Evolutionary conservation across 106 monocot genomes (phyloP).

Genomic region (Allium sativum): DNA sequence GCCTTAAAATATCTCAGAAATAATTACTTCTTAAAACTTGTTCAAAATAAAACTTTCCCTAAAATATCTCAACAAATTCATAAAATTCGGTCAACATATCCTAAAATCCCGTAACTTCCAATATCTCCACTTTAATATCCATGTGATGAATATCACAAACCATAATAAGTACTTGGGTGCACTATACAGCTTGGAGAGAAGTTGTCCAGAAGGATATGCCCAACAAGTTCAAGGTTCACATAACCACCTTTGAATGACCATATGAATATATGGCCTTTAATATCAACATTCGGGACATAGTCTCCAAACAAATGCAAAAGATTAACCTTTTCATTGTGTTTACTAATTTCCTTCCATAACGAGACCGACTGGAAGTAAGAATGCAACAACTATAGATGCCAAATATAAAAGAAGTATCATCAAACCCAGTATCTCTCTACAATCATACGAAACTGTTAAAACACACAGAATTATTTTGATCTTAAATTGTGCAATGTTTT

Average conservation of each 20-base stretch:
- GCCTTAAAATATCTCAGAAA: too few species aligned
- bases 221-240: slow-evolving; percentile 46
- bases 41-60: too few species aligned
- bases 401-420: slow-evolving; percentile 36
- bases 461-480: too few species aligned
- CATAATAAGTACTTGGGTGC: slow-evolving; percentile 98
- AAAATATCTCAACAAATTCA: too few species aligned
- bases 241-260: slow-evolving; percentile 72
- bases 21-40: too few species aligned
- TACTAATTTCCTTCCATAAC: slow-evolving; percentile 35
- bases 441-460: too few species aligned
- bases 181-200: slow-evolving; percentile 78
- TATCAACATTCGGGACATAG: slow-evolving; percentile 65
- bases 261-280: slow-evolving; percentile 72
- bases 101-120: too few species aligned
- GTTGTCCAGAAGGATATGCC: slow-evolving; percentile 54
- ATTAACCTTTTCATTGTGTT: slow-evolving; percentile 72
- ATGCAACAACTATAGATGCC: slow-evolving; percentile 17
- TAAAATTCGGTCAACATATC: too few species aligned
- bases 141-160: too few species aligned
- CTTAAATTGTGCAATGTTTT: too few species aligned
- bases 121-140: too few species aligned
- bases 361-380: slow-evolving; percentile 20
- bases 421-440: not conserved
- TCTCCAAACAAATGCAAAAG: slow-evolving; percentile 67